Conservation (phyloP, 768 basidiomycete species). For the Podaxis mareebaensis region DNA sequence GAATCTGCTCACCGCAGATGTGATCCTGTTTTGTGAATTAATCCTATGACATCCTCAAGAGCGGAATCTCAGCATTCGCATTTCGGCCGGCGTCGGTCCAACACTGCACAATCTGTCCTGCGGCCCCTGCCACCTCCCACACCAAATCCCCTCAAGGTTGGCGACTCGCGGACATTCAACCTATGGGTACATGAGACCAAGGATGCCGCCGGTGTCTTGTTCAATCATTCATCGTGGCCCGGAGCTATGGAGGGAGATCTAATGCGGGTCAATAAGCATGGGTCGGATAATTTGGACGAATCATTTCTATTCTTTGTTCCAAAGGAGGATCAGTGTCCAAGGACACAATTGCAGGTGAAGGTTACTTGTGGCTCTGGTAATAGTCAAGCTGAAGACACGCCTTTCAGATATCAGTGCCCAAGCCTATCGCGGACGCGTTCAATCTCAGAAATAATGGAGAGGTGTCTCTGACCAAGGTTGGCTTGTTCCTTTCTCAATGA, state of each 20-base stretch:
- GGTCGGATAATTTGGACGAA: conserved; percentile 36
- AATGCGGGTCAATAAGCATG: conserved; percentile 51
- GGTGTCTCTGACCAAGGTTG: conserved; percentile 67
- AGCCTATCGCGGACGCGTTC: conserved; percentile 71
- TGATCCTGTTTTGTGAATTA: background rate
- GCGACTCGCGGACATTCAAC: conserved; percentile 63
- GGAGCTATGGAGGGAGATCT: conserved; percentile 79
- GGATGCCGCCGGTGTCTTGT: conserved; percentile 55
- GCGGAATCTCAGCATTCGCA: conserved; percentile 62
- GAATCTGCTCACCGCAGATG: background rate
- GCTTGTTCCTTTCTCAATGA: conserved; percentile 20
- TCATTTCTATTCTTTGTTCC: conserved; percentile 68
- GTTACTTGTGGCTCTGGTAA: background rate
- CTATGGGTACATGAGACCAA: conserved; percentile 76
- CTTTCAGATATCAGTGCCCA: conserved; percentile 70
- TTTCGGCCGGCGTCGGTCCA: conserved; percentile 66
- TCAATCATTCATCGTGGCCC: conserved; percentile 75
- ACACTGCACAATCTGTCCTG: conserved; percentile 70
- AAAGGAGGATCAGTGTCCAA: conserved; percentile 59
- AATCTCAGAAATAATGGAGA: conserved; percentile 70
- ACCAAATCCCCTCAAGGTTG: conserved; percentile 57
- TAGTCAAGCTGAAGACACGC: background rate
- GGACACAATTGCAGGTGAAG: conserved; percentile 66
- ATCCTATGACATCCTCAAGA: conserved; percentile 56
- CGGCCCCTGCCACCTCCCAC: conserved; percentile 41